Percentiles rank a stretch among this genome's conserved stretches.
Evolutionary conservation across 2,329 filamentous ascomycete genomes (phyloP).

Genomic region (Diplodia seriata): DNA sequence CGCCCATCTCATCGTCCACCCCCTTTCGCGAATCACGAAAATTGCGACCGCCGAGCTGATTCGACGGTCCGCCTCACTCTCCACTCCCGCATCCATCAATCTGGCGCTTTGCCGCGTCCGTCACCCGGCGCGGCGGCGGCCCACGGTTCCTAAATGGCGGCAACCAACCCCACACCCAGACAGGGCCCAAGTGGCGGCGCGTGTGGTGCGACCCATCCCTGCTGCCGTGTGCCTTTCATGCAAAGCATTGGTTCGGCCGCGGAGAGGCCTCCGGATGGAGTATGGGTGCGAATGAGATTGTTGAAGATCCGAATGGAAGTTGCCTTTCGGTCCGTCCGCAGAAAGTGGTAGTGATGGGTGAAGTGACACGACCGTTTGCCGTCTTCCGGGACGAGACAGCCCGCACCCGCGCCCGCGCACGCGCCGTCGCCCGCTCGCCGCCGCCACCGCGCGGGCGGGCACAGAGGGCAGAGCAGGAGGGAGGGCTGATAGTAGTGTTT

Average conservation of each 20-base stretch:
- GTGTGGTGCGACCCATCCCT: not conserved
- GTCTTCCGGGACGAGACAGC: constrained; percentile 1
- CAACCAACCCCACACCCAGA: not conserved
- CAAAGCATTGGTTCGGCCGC: not conserved
- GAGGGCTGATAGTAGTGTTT: not conserved
- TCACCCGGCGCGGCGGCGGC: not conserved
- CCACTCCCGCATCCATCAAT: not conserved
- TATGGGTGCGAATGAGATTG: not conserved
- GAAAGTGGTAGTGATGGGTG: not conserved
- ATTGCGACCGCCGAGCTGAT: not conserved
- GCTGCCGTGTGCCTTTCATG: not conserved
- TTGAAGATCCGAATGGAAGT: not conserved
- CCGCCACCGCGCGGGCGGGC: no score
- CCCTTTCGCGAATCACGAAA: not conserved
- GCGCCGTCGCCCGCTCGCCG: not conserved
- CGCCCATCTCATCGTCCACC: no score
- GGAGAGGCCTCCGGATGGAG: constrained; percentile 3
- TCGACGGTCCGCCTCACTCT: no score
- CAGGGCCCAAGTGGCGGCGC: not conserved
- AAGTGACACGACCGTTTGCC: not conserved
- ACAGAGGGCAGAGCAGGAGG: not conserved
- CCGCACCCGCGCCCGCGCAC: no score
- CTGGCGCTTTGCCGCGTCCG: not conserved
- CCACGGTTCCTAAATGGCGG: no score
- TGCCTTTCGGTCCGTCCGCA: constrained; percentile 15